These are phyloP conservation scores for Plasmodium blacklocki DNA, from an alignment of 169 alveolate species.

Conservation along the genomic window DNA sequence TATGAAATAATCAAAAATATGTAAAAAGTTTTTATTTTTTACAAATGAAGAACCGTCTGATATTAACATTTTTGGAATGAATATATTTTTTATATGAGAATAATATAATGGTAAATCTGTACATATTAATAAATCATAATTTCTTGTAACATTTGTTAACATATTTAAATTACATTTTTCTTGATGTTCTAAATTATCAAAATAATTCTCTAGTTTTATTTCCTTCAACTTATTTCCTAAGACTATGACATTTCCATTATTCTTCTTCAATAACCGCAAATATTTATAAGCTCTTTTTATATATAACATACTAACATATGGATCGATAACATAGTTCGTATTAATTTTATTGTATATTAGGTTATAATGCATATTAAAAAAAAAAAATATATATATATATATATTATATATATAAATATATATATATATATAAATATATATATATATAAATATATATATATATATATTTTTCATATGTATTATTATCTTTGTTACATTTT, in stretches of 20 bases:
- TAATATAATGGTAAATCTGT: constrained; percentile 84
- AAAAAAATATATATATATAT: too few species aligned
- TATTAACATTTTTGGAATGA: constrained; percentile 83
- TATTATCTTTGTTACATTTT: too few species aligned
- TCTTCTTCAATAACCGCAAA: constrained; percentile 77
- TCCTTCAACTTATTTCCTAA: constrained; percentile 80
- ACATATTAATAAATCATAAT: constrained; percentile 81
- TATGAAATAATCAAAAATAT: constrained; percentile 83
- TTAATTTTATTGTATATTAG: constrained; percentile 78
- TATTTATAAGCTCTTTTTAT: constrained; percentile 82
- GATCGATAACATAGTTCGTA: constrained; percentile 82
- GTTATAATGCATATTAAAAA: constrained; percentile 46
- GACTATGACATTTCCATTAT: constrained; percentile 79
- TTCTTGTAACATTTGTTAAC: constrained; percentile 78
- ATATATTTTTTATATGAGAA: constrained; percentile 78
- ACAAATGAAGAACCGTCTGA: constrained; percentile 79
- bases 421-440: too few species aligned
- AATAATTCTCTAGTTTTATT: constrained; percentile 59
- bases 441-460: too few species aligned
- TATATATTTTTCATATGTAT: too few species aligned
- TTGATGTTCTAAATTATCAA: constrained; percentile 27
- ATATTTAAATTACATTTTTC: constrained; percentile 72
- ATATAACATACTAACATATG: constrained; percentile 82
- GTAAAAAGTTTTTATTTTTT: constrained; percentile 78
- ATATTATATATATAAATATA: too few species aligned